Base-by-base conservation (phyloP, 2,329 filamentous ascomycete genomes). In the Metarhizium rileyi region DNA sequence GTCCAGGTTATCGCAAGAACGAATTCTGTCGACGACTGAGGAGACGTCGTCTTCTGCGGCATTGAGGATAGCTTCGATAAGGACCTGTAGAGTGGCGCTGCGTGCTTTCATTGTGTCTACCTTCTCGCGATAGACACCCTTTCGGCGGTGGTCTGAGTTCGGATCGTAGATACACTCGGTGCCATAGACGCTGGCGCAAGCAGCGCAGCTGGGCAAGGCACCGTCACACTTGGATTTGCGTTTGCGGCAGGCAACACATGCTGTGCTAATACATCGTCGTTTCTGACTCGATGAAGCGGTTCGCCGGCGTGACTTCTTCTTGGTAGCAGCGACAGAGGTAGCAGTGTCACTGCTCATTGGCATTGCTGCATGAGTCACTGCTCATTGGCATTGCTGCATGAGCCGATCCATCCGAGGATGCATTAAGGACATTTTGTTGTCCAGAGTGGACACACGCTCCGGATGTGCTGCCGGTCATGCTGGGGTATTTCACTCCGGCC, bases 101-200 rank as follows among this genome's bases (percentile, higher is more conserved):
- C 83, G 83, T 22, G 90, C 90, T 70, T 94, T 94, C 65, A 91
- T 77, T 62, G 81, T 88, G 66, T 95, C 90, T 23, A 86, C 81
- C 66, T 95, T 93, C 68, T 95, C 90, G 62, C 91, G 90, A 67
- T 97, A 97, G 45, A 97, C 93, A 52, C 93, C 93, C 66, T 97
- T 97, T 46, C 93, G 84, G 46, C 93, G 86, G 66, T 96, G 90
- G 66, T 98, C 93, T 51, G 90, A 95, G 63, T 90, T 94, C 3
- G 90, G 91, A 63, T 97, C 91, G 73, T 97, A 97, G 56, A 96
- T 77, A 66, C 93, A 96, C 70, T 87, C 82, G 53, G 87, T 93
- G 53, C 82, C 80, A 64, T 98, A 97, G 49, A 97, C 91, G 58
- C 90, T 95, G 54, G 87, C 83, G 68, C 93, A 98, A n/a, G 93